phyloP scores from a whole-genome alignment of 2,329 filamentous ascomycete genomes.

The Nigrograna mackinnonii region DNA sequence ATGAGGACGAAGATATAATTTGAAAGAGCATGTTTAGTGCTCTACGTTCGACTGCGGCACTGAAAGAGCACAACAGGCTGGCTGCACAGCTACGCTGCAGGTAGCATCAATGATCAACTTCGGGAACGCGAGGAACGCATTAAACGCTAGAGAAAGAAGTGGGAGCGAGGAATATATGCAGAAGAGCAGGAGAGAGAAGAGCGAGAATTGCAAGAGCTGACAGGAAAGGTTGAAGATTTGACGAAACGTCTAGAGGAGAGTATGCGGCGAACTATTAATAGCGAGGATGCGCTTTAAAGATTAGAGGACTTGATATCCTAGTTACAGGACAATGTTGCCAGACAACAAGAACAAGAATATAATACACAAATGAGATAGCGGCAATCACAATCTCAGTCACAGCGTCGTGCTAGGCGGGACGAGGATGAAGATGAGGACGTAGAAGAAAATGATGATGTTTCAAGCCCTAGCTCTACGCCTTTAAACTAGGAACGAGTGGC shows the following conservation, averaged over 20 bases:
- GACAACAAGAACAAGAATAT: conserved; percentile 28
- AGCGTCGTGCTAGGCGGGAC: conserved; percentile 40
- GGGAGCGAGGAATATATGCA: conserved; percentile 37
- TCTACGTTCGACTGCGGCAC: no score
- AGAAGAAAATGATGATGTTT: conserved; percentile 39
- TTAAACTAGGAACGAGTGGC: conserved; percentile 35
- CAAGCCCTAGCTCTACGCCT: conserved; percentile 40
- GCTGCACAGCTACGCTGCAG: conserved; percentile 52
- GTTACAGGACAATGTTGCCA: conserved; percentile 42
- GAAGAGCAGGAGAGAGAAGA: conserved; percentile 45
- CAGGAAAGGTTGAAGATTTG: conserved; percentile 52
- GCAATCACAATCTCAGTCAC: conserved; percentile 35
- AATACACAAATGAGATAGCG: conserved; percentile 41
- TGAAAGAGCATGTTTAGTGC: no score
- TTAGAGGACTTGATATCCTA: conserved; percentile 49
- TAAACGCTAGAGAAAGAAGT: conserved; percentile 33
- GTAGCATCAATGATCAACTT: conserved; percentile 60
- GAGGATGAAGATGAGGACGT: conserved; percentile 40
- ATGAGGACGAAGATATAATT: no score
- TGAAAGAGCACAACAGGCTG: no score
- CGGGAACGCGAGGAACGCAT: conserved; percentile 43
- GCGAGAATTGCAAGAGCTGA: conserved; percentile 41
- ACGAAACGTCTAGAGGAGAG: conserved; percentile 61
- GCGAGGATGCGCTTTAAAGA: conserved; percentile 49
- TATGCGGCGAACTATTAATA: conserved; percentile 63